Percentiles rank a stretch among this genome's conserved stretches.
Evolutionary conservation across 129 eudicot genomes (phyloP).

Genomic region (Ambrosia artemisiifolia): DNA sequence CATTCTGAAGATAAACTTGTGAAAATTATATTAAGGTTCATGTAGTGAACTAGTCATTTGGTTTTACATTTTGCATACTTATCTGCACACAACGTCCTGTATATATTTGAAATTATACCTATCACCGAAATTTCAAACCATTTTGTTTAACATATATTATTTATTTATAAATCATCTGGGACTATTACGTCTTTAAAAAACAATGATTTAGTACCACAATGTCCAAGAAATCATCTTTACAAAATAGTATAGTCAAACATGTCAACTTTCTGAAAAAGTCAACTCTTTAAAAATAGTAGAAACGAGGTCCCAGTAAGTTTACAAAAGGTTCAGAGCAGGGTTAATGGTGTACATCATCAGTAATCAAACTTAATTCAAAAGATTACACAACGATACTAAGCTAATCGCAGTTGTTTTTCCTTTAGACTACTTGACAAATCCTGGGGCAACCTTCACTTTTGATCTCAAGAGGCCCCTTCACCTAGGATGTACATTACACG

Average conservation of each 20-base stretch:
- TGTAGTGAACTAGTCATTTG: not conserved
- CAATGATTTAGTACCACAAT: not conserved
- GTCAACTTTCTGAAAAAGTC: not conserved
- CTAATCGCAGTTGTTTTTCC: not conserved
- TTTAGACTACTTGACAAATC: not conserved
- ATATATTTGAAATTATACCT: not conserved
- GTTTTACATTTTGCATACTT: conserved; percentile 5
- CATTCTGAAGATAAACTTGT: not conserved
- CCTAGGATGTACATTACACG: not conserved
- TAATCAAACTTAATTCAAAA: too few species aligned
- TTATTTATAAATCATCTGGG: not conserved
- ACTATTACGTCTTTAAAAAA: not conserved
- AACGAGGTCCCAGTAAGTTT: too few species aligned
- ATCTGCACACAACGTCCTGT: conserved; percentile 22
- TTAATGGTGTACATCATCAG: not conserved
- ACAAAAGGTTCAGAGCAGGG: not conserved
- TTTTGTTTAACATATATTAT: not conserved
- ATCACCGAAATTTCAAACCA: not conserved
- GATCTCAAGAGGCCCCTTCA: not conserved
- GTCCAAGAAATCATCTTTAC: not conserved
- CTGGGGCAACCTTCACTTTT: not conserved
- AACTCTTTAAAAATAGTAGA: too few species aligned
- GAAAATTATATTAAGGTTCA: not conserved
- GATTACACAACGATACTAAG: not conserved
- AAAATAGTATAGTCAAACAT: not conserved